Conservation (phyloP, 352 stramenopile genomes). For the Phytophthora quininea region DNA sequence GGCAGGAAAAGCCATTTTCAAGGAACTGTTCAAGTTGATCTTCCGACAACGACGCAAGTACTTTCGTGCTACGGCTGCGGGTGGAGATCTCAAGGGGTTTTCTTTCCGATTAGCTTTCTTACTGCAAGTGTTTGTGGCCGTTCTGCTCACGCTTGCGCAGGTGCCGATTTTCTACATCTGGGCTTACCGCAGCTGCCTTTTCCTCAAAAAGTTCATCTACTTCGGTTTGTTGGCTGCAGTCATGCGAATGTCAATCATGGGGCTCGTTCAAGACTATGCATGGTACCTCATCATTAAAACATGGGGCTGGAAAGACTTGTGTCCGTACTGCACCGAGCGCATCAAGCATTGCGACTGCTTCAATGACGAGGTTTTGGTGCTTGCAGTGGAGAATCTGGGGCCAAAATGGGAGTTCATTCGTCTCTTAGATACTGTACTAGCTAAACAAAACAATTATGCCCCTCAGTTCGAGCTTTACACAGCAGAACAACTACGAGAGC, state of each 20-base stretch:
- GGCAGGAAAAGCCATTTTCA: slow-evolving; percentile 71
- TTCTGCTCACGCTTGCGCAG: slow-evolving; percentile 62
- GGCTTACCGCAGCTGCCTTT: slow-evolving; percentile 59
- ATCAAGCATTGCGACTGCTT: slow-evolving; percentile 76
- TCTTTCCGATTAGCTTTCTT: slow-evolving; percentile 68
- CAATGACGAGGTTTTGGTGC: slow-evolving; percentile 68
- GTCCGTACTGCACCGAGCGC: slow-evolving; percentile 70
- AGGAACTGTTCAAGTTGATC: slow-evolving; percentile 83
- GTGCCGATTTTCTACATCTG: slow-evolving; percentile 75
- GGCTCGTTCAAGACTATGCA: slow-evolving; percentile 47
- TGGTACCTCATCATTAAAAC: slow-evolving; percentile 70
- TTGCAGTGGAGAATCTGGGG: slow-evolving; percentile 58
- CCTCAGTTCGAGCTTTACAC: slow-evolving; percentile 68
- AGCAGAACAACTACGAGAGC: slow-evolving; percentile 59
- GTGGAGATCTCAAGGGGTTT: slow-evolving; percentile 49
- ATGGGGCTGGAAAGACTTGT: slow-evolving; percentile 68
- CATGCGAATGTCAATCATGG: slow-evolving; percentile 61
- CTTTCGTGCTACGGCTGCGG: slow-evolving; percentile 54
- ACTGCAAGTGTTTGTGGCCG: slow-evolving; percentile 52
- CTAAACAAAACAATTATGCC: slow-evolving; percentile 47
- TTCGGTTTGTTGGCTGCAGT: slow-evolving; percentile 61
- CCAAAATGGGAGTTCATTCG: slow-evolving; percentile 75
- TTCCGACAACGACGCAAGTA: slow-evolving; percentile 75
- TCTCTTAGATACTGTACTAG: slow-evolving; percentile 53
- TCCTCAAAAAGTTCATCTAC: slow-evolving; percentile 69